A percentile compares a stretch with the other conserved stretches of the same genome.
phyloP scores from a whole-genome alignment of 2,329 filamentous ascomycete species.

The Scedosporium apiospermum region DNA sequence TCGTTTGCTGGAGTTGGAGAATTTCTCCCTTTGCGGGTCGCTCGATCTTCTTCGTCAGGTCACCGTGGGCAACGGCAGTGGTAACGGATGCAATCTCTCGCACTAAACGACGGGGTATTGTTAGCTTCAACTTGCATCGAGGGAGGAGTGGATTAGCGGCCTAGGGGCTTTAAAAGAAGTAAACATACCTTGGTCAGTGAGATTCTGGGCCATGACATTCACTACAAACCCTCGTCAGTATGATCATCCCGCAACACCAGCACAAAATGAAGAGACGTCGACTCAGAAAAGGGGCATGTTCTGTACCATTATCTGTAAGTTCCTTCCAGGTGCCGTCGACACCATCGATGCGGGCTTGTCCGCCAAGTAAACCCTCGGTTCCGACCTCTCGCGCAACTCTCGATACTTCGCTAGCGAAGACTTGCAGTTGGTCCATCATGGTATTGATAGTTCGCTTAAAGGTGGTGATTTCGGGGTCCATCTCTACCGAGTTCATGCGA shows the following conservation, averaged over 20 bases:
- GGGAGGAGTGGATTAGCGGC: neutral
- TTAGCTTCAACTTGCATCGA: neutral
- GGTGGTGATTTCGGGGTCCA: slow-evolving; percentile 95
- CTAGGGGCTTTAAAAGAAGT: neutral
- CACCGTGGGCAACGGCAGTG: slow-evolving; percentile 72
- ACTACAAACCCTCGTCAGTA: slow-evolving; percentile 32
- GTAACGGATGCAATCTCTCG: slow-evolving; percentile 79
- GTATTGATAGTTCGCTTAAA: slow-evolving; percentile 98
- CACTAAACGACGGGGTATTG: slow-evolving; percentile 34
- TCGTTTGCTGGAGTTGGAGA: slow-evolving; percentile 72
- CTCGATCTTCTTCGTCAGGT: slow-evolving; percentile 77
- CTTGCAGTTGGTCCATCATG: slow-evolving; percentile 97
- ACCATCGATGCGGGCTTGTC: slow-evolving; percentile 86
- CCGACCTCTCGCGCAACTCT: slow-evolving; percentile 91
- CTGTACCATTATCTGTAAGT: slow-evolving; percentile 70
- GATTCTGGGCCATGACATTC: slow-evolving; percentile 75
- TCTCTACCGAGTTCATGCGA: slow-evolving; percentile 87
- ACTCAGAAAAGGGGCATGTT: neutral
- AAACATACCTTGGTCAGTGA: slow-evolving; percentile 61
- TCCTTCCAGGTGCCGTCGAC: slow-evolving; percentile 98
- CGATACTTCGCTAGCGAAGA: slow-evolving; percentile 94
- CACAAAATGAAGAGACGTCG: neutral
- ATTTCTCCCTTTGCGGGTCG: slow-evolving; percentile 75
- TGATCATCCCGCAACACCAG: neutral
- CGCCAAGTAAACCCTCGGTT: slow-evolving; percentile 87